Evolutionary conservation across 1,139 yeast genomes (phyloP).

Genomic region (Blastobotrys ciferrii): DNA sequence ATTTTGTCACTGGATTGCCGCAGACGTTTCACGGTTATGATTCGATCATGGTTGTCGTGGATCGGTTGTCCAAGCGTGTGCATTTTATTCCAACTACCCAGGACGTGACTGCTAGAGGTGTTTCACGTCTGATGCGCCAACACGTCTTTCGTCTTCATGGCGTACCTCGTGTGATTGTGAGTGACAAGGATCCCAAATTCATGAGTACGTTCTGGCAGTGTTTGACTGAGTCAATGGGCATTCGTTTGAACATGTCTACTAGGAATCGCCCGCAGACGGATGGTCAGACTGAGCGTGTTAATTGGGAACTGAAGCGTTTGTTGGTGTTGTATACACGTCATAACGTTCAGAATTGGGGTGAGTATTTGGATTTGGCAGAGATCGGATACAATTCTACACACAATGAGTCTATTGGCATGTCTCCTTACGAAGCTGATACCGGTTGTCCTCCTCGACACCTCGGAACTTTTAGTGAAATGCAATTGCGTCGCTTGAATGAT

Average conservation of each 20-base stretch:
- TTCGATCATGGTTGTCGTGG: constrained; percentile 6
- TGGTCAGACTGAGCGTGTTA: constrained; percentile 1
- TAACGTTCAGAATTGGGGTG: not conserved
- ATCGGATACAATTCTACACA: not conserved
- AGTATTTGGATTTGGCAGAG: not conserved
- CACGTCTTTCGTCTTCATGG: constrained; percentile 7
- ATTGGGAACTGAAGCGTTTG: not conserved
- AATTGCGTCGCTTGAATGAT: not conserved
- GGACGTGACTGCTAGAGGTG: not conserved
- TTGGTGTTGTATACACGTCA: not conserved
- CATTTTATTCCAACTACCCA: constrained; percentile 4
- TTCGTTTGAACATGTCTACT: not conserved
- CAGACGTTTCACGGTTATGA: not conserved
- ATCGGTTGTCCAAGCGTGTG: constrained; percentile 6
- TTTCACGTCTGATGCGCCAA: not conserved
- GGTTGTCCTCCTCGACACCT: not conserved
- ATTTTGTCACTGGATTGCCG: constrained; percentile 8
- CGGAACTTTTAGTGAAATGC: not conserved
- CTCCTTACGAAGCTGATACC: not conserved
- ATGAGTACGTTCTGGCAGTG: not conserved
- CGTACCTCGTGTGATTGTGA: constrained; percentile 7
- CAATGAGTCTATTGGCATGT: not conserved
- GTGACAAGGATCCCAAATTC: constrained; percentile 2
- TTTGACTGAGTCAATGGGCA: not conserved
- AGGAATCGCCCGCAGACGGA: not conserved